Percentiles rank a stretch among this genome's conserved stretches.
Evolutionary conservation across 2,329 filamentous ascomycete genomes (phyloP).

Genomic region (Camptophora hylomeconis): DNA sequence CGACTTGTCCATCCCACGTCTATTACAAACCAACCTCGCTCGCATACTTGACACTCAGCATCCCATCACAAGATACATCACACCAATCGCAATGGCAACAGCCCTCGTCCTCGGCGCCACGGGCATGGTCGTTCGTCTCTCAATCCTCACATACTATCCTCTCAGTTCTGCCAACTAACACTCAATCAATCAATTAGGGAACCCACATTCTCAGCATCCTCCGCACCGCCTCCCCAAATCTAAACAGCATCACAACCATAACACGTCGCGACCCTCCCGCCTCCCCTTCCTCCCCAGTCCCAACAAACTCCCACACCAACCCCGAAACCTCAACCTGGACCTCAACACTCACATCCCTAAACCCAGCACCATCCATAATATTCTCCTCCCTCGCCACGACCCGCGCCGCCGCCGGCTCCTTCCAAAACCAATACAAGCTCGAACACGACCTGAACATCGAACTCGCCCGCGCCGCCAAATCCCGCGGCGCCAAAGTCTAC

Average conservation of each 20-base stretch:
- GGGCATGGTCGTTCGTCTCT: conserved; percentile 34
- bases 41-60: no score
- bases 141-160: conserved; percentile 1
- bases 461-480: conserved; percentile 61
- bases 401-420: conserved; percentile 54
- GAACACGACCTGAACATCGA: conserved; percentile 78
- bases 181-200: conserved; percentile 37
- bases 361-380: conserved; percentile 49
- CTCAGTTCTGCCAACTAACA: conserved; percentile 1
- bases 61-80: no score
- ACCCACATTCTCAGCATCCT: conserved; percentile 55
- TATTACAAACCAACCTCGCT: no score
- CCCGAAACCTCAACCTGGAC: conserved; percentile 59
- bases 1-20: no score
- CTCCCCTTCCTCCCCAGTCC: conserved; percentile 42
- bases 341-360: conserved; percentile 40
- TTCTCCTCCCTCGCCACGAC: conserved; percentile 76
- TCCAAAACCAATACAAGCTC: conserved; percentile 73
- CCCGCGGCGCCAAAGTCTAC: conserved; percentile 58
- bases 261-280: conserved; percentile 29
- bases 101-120: conserved; percentile 34
- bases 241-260: conserved; percentile 31
- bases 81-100: conserved; percentile 34
- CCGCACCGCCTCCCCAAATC: conserved; percentile 21
- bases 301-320: conserved; percentile 52